Evolutionary conservation across 2,329 filamentous ascomycete species (phyloP).

Genomic region (Fusarium illudens): DNA sequence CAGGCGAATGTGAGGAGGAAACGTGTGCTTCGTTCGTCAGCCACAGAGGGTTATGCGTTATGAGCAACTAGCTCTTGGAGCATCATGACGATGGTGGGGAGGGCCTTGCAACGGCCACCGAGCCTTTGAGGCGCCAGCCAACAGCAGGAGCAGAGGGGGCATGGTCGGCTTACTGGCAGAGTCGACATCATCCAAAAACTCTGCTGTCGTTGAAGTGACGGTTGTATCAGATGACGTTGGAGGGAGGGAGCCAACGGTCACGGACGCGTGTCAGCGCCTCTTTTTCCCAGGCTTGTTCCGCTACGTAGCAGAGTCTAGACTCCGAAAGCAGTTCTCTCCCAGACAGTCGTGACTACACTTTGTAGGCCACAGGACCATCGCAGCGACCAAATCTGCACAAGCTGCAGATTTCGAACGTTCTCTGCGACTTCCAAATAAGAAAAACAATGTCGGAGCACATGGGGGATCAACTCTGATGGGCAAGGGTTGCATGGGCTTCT

Average conservation of each 20-base stretch:
- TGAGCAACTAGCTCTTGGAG: constrained; percentile 4
- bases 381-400: background rate
- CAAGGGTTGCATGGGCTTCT: constrained; percentile 20
- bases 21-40: constrained; percentile 23
- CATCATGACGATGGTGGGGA: constrained; percentile 15
- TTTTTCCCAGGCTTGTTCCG: background rate
- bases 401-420: background rate
- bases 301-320: background rate
- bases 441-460: background rate
- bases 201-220: background rate
- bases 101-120: background rate
- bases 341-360: background rate
- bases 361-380: background rate
- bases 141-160: background rate
- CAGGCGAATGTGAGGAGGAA: constrained; percentile 20
- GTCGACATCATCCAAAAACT: background rate
- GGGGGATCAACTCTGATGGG: constrained; percentile 15
- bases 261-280: background rate
- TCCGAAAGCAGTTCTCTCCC: background rate
- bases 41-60: background rate
- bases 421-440: constrained; percentile 2
- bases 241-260: background rate
- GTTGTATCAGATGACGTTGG: constrained; percentile 12
- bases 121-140: background rate
- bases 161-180: background rate